Evolutionary conservation across 2,329 filamentous ascomycete genomes (phyloP), one percentile per base, ranked within the genome.

Genomic region (Penicillium sp.): DNA sequence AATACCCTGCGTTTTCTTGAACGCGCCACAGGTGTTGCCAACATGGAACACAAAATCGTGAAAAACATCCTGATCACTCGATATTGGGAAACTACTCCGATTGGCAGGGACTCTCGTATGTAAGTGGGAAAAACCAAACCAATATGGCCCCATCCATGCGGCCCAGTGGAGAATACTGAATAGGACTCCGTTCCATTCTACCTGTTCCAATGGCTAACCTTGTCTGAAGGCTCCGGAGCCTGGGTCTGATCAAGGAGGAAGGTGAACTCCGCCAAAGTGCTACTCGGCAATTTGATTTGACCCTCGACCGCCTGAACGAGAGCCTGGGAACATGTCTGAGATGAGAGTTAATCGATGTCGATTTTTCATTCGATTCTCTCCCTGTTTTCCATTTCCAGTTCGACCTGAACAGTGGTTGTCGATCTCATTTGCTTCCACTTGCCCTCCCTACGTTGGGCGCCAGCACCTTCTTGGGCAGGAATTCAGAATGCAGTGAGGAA

Each of bases 1-100:
- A 80, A 80, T 50, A 81, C 78, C 3, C 49, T 80, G 26, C 58
- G 63, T n/a, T 81, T 81, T 55, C 72, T 81, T 24, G 64, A 74
- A 48, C 70, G 69, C 48, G 78, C 77, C 7, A 57, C 72, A 19
- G 65, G 72, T 19, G 58, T 69, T 23, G 68, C 67, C 19, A 77
- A 77, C 10, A 61, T 76, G 18, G 78, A 80, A 59, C 78, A 80
- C 56, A 77, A 71, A 56, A 79, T 81, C 18, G 44, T 81, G 55
- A 78, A 73, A 58, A 79, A 75, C 51, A 55, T 81, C 51, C 60
- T 79, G 47, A 62, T 75, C 48, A 67, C 75, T 33, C 70, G 76
- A 50, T 80, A 71, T 51, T 80, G 75, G 75, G 70, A 76, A 55
- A 65, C 71, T 24, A 68, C 70, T 23, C 54, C 63, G 31, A 52